Conservation (phyloP, 352 stramenopile genomes). For the Globisporangium polare region DNA sequence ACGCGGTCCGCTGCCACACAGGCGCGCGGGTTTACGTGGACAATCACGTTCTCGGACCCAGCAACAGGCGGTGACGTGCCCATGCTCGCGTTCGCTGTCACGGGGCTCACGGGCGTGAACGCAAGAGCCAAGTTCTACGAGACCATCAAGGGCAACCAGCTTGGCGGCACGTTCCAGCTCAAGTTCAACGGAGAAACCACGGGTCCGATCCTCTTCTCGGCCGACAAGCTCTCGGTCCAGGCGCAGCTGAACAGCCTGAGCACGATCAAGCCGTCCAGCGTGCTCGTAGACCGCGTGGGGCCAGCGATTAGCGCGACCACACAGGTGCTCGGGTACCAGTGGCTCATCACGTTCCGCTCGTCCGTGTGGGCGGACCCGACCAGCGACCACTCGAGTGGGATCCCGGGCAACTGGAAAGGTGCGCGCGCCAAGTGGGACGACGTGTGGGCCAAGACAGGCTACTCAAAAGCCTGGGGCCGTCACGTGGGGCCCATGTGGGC, state of each 20-base stretch:
- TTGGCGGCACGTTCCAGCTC: slow-evolving; percentile 91
- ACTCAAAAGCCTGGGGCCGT: slow-evolving; percentile 96
- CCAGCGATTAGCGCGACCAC: slow-evolving; percentile 27
- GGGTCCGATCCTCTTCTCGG: slow-evolving; percentile 84
- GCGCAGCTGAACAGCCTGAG: slow-evolving; percentile 90
- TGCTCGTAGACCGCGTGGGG: slow-evolving; percentile 75
- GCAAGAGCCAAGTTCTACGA: slow-evolving; percentile 58
- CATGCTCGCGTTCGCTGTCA: slow-evolving; percentile 34
- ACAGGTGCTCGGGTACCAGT: slow-evolving; percentile 88
- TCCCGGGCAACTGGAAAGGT: slow-evolving; percentile 92
- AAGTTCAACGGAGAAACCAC: slow-evolving; percentile 94
- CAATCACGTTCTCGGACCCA: slow-evolving; percentile 57
- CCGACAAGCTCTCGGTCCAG: slow-evolving; percentile 78
- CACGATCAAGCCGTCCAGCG: slow-evolving; percentile 89
- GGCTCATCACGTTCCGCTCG: slow-evolving; percentile 93
- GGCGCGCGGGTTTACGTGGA: slow-evolving; percentile 77
- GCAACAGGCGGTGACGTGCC: slow-evolving; percentile 83
- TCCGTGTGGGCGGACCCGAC: slow-evolving; percentile 92
- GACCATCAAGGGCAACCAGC: slow-evolving; percentile 79
- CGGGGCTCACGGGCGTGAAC: slow-evolving; percentile 31
- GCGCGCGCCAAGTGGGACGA: slow-evolving; percentile 73
- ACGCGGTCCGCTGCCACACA: slow-evolving; percentile 60
- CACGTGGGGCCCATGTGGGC: slow-evolving; percentile 89
- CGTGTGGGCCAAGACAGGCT: slow-evolving; percentile 88
- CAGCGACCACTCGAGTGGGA: slow-evolving; percentile 72